Base-by-base conservation (phyloP, 2,329 filamentous ascomycete species). In the Cadophora gregata region DNA sequence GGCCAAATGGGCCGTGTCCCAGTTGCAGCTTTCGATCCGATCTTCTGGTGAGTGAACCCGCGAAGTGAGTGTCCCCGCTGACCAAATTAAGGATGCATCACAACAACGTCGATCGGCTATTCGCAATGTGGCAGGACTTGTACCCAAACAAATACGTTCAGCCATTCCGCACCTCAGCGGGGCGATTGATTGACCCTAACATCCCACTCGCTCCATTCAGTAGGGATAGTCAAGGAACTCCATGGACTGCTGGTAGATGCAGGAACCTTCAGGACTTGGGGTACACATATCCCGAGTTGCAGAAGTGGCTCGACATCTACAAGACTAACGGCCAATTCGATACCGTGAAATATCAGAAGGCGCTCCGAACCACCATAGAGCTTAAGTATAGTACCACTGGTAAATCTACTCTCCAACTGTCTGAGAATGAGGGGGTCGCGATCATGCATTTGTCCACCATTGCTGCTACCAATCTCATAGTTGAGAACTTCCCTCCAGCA, bases 51-150 rank as follows among this genome's bases (percentile, higher is more conserved):
- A 56, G 62, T 48, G n/a, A n/a, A n/a, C 12, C 24, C 38, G 36
- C 38, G 27, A 19, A 29, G 1, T 12, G 24, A 21, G 16, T 38
- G 31, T 55, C 16, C 10, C 3, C 5, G 24, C 36, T 63, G 21
- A 56, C 19, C 21, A 10, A n/a, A 10, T 25, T 2, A 10, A 63
- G 62, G 78, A 77, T 84, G n/a, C 81, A 83, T 70, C 81, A 84
- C 78, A 77, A 81, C 72, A 87, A 89, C 74, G 79, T 89, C 65
- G 86, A 89, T 73, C 82, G 87, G 21, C 80, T 89, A 14, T 84
- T 86, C 68, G 82, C 84, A 9, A 76, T 83, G 63, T 83, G 80
- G 81, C 79, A 83, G 69, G 78, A 77, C 47, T 78, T 84, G 33
- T 73, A 82, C 67, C 70, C 70, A 5, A 55, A 64, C 38, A 63